Base-by-base conservation (phyloP, 1,284 basidiomycete species). In the Malassezia psittaci region DNA sequence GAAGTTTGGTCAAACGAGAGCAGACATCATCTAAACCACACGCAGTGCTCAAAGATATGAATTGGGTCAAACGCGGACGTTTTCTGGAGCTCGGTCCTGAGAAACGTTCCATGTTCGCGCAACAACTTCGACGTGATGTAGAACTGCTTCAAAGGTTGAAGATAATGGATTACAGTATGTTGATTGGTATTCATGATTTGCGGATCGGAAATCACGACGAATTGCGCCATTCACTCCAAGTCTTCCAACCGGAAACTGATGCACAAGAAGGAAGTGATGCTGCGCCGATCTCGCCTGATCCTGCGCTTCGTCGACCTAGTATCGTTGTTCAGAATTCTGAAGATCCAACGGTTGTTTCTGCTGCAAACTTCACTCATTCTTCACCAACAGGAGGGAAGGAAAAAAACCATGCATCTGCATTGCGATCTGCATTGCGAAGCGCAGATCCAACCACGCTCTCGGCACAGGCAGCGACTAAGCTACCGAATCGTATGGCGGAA, bases 161-260 rank as follows among this genome's bases (percentile, higher is more conserved):
- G 49, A 93, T 96, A 54, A 96, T 96, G 91, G 93, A 98, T 76
- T 98, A 98, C 75, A 88, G 86, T 63, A 78, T 98, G 32, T 81
- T 98, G 21, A 85, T 96, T 9, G 94, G 93, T 0, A 87, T 96
- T 54, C 93, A 98, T 77, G 88, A 87, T 69, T 85, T 94, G 82
- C 81, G 81, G 61, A 78, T 90, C 33, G 93, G 91, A 5, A 96
- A 96, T 76, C 79, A 82, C 63, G 90, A 96, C 67, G 90, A 91
- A 64, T 79, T 96, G 38, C 81, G 91, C 62, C 83, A 85, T 64
- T 90, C 87, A 45, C 80, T 96, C 43, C 87, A 86, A 64, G 87
- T 96, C 38, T 93, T 96, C 76, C 87, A 88, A 76, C 88, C 89
- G 18, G 65, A 66, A 33, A 61, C 65, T 9, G 58, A 59, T 59